Evolutionary conservation across 805 yeast species (phyloP).

Genomic region (Clavispora asparagi): DNA sequence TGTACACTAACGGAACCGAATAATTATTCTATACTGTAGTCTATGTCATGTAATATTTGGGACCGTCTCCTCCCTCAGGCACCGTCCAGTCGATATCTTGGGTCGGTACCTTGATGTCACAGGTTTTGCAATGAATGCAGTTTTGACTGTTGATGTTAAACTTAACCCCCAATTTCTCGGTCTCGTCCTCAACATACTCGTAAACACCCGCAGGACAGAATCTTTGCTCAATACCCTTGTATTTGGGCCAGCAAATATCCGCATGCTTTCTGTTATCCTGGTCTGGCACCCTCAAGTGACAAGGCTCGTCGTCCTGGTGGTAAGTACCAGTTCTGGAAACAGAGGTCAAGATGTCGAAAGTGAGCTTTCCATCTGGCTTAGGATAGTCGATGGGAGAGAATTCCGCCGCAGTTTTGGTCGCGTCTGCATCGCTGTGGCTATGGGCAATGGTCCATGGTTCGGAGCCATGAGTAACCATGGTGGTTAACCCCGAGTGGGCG

Average conservation of each 20-base stretch:
- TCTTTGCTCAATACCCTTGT: conserved; percentile 80
- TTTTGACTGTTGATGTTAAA: conserved; percentile 95
- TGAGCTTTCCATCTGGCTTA: conserved; percentile 89
- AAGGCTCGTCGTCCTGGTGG: conserved; percentile 90
- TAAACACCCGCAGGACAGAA: conserved; percentile 99
- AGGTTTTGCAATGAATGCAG: conserved; percentile 97
- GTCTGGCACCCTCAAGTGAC: conserved; percentile 66
- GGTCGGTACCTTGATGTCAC: conserved; percentile 94
- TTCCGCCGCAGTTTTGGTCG: conserved; percentile 63
- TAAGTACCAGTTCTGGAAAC: conserved; percentile 95
- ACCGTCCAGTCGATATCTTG: conserved; percentile 94
- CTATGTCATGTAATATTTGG: conserved; percentile 82
- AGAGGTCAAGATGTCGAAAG: conserved; percentile 90
- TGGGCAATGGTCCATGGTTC: conserved; percentile 86
- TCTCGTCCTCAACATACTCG: conserved; percentile 77
- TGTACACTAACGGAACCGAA: not conserved
- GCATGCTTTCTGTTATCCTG: conserved; percentile 68
- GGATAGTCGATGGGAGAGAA: conserved; percentile 79
- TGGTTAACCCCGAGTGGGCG: conserved; percentile 76
- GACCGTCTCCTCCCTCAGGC: conserved; percentile 99
- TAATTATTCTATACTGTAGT: not conserved
- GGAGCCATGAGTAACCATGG: conserved; percentile 70
- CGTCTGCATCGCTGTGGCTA: conserved; percentile 62
- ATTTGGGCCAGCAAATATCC: conserved; percentile 62
- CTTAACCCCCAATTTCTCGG: conserved; percentile 56